Base-by-base conservation (phyloP, 163 green algal genomes). In the Scenedesmus sp. region DNA sequence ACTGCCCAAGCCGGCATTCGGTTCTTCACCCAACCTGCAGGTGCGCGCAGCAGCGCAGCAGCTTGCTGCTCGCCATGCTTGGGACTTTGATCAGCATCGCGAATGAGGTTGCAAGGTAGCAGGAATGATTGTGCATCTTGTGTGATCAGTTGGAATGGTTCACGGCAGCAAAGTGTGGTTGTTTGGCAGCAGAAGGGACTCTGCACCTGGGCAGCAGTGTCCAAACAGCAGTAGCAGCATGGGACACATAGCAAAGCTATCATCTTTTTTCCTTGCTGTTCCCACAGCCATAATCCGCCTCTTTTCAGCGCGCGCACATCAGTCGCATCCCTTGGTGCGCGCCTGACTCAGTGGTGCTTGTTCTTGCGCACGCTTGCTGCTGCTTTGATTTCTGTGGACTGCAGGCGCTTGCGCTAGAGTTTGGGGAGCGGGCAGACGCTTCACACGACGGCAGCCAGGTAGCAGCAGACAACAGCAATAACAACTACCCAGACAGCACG, bases 11-110 rank as follows among this genome's bases (percentile, higher is more conserved):
- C 97, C 97, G 34, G 97, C 97, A 0, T 99, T 99, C 92, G 97
- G 97, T 10, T 98, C 96, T 0, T 99, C 97, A 6, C 97, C 97
- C 10, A 99, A 98, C 90, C 86, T 99, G 55, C 97, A 98, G 95
- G 96, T 97, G 82, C 15, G 88, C 8, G n/a, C 52, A n/a, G 56
- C 57, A 56, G 79, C 5, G 77, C 54, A 26, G 60, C 74, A 83
- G 20, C 34, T 46, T 46, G 34, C 82, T 88, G n/a, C 70, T 46
- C 23, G 70, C 23, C 23, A 2, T 13, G 70, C 23, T 79, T 46
- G 6, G 5, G 70, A 23, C 46, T 15, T 23, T 26, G 70, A 86
- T 86, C 81, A 86, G 34, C 46, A 64, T 12, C 13, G 81, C 3
- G 20, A 64, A 26, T 34, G 12, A 18, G 1, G 34, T n/a, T n/a